A percentile compares a stretch with the other conserved stretches of the same genome.
Evolutionary conservation across 306 rosid species (phyloP).

Genomic region (Datisca glomerata): DNA sequence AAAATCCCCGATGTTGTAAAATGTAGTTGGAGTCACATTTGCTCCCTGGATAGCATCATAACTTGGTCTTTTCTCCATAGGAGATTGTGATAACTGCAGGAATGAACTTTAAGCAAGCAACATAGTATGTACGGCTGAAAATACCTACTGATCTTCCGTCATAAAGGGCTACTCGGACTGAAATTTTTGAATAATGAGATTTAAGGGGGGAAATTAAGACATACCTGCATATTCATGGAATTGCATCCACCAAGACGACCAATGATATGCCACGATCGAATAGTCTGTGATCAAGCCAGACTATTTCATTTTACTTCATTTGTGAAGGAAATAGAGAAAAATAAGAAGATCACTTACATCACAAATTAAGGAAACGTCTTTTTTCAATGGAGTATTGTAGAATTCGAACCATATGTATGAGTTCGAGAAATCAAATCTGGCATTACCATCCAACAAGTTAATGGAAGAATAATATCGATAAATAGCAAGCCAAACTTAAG

Average conservation of each 20-base stretch:
- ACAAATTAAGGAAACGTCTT: slow-evolving; percentile 59
- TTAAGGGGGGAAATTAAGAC: slow-evolving; percentile 2
- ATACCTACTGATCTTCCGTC: too few relatives aligned
- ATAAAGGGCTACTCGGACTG: too few relatives aligned
- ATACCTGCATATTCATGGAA: slow-evolving; percentile 92
- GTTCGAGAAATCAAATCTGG: slow-evolving; percentile 78
- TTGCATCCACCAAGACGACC: slow-evolving; percentile 95
- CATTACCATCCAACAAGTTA: slow-evolving; percentile 6
- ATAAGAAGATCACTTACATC: slow-evolving; percentile 45
- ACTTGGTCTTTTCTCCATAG: slow-evolving; percentile 56
- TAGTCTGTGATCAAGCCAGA: slow-evolving; percentile 31
- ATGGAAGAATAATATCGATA: too few relatives aligned
- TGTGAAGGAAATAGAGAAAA: neutral
- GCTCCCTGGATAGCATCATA: slow-evolving; percentile 75
- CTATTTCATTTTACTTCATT: slow-evolving; percentile 12
- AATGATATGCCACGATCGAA: slow-evolving; percentile 82
- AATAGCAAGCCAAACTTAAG: neutral
- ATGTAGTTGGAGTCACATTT: slow-evolving; percentile 62
- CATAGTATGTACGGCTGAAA: neutral
- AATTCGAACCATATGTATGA: slow-evolving; percentile 81
- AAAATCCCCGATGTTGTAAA: slow-evolving; percentile 88
- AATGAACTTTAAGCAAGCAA: slow-evolving; percentile 9
- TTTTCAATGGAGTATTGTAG: slow-evolving; percentile 68
- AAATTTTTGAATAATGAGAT: too few relatives aligned
- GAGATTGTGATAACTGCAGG: slow-evolving; percentile 67